Conservation (phyloP, 371 early-diverging fungal genomes). For the Mucor sp. region DNA sequence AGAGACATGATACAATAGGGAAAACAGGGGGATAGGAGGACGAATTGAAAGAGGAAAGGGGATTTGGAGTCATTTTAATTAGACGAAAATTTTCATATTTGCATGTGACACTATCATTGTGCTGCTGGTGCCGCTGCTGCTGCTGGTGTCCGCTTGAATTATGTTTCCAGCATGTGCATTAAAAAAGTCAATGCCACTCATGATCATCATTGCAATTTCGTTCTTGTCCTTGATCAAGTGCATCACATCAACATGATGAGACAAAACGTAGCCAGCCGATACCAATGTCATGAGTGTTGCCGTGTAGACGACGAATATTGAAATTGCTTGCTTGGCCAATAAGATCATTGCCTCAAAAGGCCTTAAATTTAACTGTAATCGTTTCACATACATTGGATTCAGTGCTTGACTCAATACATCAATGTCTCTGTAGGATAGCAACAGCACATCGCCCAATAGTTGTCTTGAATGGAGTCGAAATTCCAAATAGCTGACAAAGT, state of each 20-base stretch:
- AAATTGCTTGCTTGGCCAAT: slow-evolving; percentile 29
- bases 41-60: background rate
- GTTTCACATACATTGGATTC: slow-evolving; percentile 42
- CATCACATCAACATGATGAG: slow-evolving; percentile 2
- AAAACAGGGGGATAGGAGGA: background rate
- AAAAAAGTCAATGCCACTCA: slow-evolving; percentile 10
- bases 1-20: slow-evolving; percentile 3
- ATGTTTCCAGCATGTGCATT: background rate
- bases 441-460: slow-evolving; percentile 31
- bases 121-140: background rate
- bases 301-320: slow-evolving; percentile 30
- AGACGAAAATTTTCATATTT: background rate
- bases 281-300: slow-evolving; percentile 24
- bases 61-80: background rate
- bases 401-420: slow-evolving; percentile 51
- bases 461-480: slow-evolving; percentile 46
- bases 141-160: background rate
- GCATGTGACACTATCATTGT: background rate
- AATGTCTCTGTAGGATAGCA: slow-evolving; percentile 49
- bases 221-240: background rate
- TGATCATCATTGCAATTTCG: slow-evolving; percentile 11
- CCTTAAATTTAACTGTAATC: slow-evolving; percentile 45
- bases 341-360: slow-evolving; percentile 44
- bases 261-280: slow-evolving; percentile 13
- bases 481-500: slow-evolving; percentile 53